These are phyloP conservation scores for Phytophthora fragariae DNA, from an alignment of 352 stramenopile genomes.

Conservation along the genomic window DNA sequence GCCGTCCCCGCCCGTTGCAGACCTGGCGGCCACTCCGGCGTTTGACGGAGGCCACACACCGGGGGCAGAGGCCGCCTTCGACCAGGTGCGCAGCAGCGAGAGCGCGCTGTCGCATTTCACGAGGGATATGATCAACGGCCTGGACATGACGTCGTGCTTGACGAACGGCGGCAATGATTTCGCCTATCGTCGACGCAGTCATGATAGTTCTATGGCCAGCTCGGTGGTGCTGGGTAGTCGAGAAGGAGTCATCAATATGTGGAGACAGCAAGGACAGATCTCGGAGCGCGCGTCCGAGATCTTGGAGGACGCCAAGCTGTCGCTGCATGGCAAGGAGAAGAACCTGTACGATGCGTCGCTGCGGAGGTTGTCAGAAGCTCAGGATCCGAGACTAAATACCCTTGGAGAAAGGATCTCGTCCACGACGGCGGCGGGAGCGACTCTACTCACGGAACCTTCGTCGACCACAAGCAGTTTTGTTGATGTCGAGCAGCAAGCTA, in stretches of 20 bases:
- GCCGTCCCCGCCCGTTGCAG: constrained; percentile 36
- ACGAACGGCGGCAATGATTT: constrained; percentile 36
- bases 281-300: constrained; percentile 86
- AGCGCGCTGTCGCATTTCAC: constrained; percentile 54
- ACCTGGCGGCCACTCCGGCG: constrained; percentile 40
- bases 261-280: constrained; percentile 81
- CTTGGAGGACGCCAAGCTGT: constrained; percentile 81
- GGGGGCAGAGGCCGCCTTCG: constrained; percentile 15
- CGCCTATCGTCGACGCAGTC: constrained; percentile 35
- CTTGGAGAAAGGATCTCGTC: constrained; percentile 67
- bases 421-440: constrained; percentile 17
- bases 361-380: constrained; percentile 66
- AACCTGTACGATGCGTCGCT: constrained; percentile 79
- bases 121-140: constrained; percentile 52
- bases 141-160: constrained; percentile 48
- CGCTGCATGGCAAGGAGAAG: constrained; percentile 83
- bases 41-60: constrained; percentile 29
- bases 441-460: constrained; percentile 25
- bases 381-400: constrained; percentile 73
- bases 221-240: constrained; percentile 46
- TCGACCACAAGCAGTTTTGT: constrained; percentile 48
- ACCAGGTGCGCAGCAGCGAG: constrained; percentile 60
- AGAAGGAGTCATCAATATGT: constrained; percentile 84
- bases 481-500: constrained; percentile 14
- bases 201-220: constrained; percentile 34